These are phyloP conservation scores for Zhuliangozyma blackwelliae DNA, from an alignment of 1,139 yeast genomes.

Conservation along the genomic window DNA sequence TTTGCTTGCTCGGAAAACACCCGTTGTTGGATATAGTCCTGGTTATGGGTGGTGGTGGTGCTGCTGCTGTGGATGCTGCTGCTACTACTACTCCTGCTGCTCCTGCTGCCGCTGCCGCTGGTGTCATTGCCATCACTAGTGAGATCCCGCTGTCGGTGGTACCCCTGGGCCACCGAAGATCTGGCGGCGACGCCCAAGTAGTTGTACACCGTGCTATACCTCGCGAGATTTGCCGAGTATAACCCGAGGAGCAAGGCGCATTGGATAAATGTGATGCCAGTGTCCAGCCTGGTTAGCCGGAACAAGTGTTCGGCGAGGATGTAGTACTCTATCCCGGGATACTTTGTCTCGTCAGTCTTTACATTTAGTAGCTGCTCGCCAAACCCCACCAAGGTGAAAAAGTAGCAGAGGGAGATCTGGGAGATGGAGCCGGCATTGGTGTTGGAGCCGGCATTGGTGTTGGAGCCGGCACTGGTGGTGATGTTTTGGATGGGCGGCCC, in stretches of 20 bases:
- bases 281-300: slow-evolving; percentile 34
- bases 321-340: slow-evolving; percentile 37
- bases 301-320: slow-evolving; percentile 38
- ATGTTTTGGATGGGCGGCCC: neutral
- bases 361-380: slow-evolving; percentile 30
- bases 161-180: slow-evolving; percentile 41
- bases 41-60: no score
- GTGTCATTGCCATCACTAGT: slow-evolving; percentile 3
- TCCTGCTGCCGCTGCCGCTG: neutral
- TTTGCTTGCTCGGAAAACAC: slow-evolving; percentile 32
- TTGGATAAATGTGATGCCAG: slow-evolving; percentile 35
- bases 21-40: neutral
- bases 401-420: slow-evolving; percentile 21
- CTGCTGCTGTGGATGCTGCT: neutral
- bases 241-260: slow-evolving; percentile 44
- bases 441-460: slow-evolving; percentile 8
- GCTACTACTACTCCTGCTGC: no score
- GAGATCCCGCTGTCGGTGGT: slow-evolving; percentile 33
- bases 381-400: slow-evolving; percentile 32
- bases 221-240: slow-evolving; percentile 44
- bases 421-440: neutral
- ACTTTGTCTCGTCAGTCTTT: slow-evolving; percentile 6
- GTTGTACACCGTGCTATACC: slow-evolving; percentile 46
- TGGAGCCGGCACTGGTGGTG: no score
- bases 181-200: slow-evolving; percentile 49